Evolutionary conservation across 768 basidiomycete genomes (phyloP).

Genomic region (Sarcodon aspratus): DNA sequence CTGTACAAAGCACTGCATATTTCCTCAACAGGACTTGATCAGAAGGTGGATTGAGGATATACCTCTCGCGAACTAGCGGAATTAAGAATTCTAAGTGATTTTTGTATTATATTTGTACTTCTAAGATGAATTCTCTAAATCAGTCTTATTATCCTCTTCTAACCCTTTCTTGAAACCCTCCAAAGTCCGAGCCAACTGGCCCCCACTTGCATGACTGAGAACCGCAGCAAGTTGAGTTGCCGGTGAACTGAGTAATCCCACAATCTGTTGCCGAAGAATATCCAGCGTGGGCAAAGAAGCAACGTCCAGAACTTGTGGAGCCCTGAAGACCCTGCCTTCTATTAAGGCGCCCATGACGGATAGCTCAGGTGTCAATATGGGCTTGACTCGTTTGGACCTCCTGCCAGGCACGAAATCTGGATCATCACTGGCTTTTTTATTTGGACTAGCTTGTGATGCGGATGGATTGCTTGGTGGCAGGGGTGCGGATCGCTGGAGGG

Average conservation of each 20-base stretch:
- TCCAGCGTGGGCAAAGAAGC: constrained; percentile 71
- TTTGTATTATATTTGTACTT: background rate
- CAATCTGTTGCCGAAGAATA: constrained; percentile 69
- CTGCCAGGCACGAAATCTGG: constrained; percentile 63
- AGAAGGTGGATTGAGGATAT: constrained; percentile 44
- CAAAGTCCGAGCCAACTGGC: constrained; percentile 55
- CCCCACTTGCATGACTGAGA: constrained; percentile 58
- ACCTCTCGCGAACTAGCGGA: constrained; percentile 24
- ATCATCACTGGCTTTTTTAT: constrained; percentile 33
- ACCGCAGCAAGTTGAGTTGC: constrained; percentile 64
- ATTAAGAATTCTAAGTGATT: background rate
- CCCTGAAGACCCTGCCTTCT: constrained; percentile 61
- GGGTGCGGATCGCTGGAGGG: constrained; percentile 58
- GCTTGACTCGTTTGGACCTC: constrained; percentile 47
- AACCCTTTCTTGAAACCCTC: constrained; percentile 64
- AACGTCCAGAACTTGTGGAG: constrained; percentile 46
- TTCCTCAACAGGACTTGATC: constrained; percentile 38
- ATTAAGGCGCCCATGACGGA: constrained; percentile 69
- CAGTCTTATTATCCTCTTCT: constrained; percentile 31
- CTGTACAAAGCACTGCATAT: background rate
- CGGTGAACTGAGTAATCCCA: constrained; percentile 72
- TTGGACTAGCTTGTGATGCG: constrained; percentile 36
- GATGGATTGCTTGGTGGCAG: constrained; percentile 39
- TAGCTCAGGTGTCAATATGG: constrained; percentile 51
- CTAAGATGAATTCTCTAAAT: no score